Evolutionary conservation across 176 grass and related monocot genomes (phyloP), one percentile per base, ranked within the genome.

Genomic region (Tillandsia leiboldiana): DNA sequence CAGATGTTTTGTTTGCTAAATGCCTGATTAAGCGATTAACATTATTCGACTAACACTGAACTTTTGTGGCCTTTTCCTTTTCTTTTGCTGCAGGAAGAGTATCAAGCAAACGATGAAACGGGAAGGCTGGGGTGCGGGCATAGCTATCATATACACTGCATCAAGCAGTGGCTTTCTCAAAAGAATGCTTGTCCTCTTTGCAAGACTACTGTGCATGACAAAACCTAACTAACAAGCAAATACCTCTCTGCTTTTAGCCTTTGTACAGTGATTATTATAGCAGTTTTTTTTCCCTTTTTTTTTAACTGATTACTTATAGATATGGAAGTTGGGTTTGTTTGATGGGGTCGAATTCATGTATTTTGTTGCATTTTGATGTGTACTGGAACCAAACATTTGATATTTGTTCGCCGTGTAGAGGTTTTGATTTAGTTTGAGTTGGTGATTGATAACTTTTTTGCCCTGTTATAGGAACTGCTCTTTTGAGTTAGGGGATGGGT

Each of bases 141-240:
- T 79, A 75, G 71, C 77, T 97, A 90, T 57, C 94, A 97, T 26
- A 72, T 90, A 75, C 79, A 85, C 13, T 97, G 94, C 84, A 92
- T 97, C 63, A 97, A 90, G 47, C 94, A 92, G 50, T 97, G 89
- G 94, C 94, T 97, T 64, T 78, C 80, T 71, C 82, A 76, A 75
- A 97, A 97, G 87, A 97, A 97, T 62, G 78, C 86, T 56, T 92
- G 94, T 74, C 94, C 94, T 1, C 77, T 97, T 64, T 97, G 94
- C 87, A 97, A 97, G 74, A 67, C 70, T 11, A 51, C 77, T 51
- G 80, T 88, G 33, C 33, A 42, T 5, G 33, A 42, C 33, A 42
- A 42, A 42, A 42, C 33, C 33, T 42, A 42, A 42, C 33, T 7
- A 42, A 42, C 33, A 42, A 42, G 1, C 33, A 42, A 42, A 7